Evolutionary conservation across 768 basidiomycete species (phyloP).

Genomic region (Russula dissimulans): DNA sequence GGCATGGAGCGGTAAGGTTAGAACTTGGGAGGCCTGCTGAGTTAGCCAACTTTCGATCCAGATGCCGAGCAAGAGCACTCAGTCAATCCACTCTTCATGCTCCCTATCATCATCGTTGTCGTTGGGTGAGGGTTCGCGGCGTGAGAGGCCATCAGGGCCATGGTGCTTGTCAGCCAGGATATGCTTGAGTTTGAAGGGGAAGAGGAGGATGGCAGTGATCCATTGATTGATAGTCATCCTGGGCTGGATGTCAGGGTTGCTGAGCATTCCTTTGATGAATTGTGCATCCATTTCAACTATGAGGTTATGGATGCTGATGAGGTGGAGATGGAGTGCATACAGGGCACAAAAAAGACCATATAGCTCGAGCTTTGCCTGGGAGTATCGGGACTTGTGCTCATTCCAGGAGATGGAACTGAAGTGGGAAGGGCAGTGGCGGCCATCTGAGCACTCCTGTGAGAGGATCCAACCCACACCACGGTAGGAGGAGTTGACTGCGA

Average conservation of each 20-base stretch:
- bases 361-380: conserved; percentile 24
- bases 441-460: conserved; percentile 20
- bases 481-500: conserved; percentile 23
- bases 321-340: conserved; percentile 11
- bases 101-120: no score
- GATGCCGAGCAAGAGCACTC: no score
- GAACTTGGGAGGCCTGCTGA: no score
- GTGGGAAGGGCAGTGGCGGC: conserved; percentile 21
- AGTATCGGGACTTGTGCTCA: conserved; percentile 18
- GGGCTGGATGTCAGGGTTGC: no score
- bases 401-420: conserved; percentile 27
- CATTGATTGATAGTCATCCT: no score
- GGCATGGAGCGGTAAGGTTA: no score
- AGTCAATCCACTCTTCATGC: neutral
- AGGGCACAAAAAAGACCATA: conserved; percentile 19
- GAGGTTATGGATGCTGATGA: conserved; percentile 24
- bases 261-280: neutral
- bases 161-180: no score
- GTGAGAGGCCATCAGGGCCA: no score
- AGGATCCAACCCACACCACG: conserved; percentile 25
- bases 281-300: conserved; percentile 31
- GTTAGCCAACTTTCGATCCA: no score
- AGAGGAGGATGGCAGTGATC: no score
- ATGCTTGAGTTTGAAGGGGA: no score
- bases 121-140: no score